Base-by-base conservation (phyloP, 2,329 filamentous ascomycete genomes). In the Fusarium graminum region DNA sequence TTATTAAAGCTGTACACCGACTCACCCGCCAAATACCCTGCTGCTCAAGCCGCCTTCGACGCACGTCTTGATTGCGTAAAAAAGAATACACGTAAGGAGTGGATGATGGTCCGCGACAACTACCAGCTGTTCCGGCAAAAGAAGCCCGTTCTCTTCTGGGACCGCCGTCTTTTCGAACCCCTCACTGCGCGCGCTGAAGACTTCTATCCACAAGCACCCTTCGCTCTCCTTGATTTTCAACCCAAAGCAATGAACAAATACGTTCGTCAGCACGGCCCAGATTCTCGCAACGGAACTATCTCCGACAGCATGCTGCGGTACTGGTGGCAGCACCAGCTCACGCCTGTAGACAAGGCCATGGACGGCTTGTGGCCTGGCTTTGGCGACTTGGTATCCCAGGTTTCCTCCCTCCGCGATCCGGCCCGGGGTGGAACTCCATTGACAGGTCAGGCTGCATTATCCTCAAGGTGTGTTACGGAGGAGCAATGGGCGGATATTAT, bases 141-240 rank as follows among this genome's bases (percentile, higher is more conserved):
- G 1, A 80, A 83, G 2, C 85, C 87, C 0, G 70, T 83, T 1
- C 76, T 94, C 5, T 71, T 82, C 26, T 94, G 89, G 87, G 92
- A 97, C 75, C 83, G 85, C 2, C 88, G 93, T 16, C 78, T 81
- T 3, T 88, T 87, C 71, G 92, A 97, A 71, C 91, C 92, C 0
- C 80, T 97, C 16, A 76, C 80, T 25, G 84, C 86, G 4, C 61
- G 80, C 6, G 50, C 77, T 0, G 72, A 83, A 1, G 93, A 97
- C 67, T 90, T 92, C 71, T 92, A 83, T 74, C 92, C 92, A 2
- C 80, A 83, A 25, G 76, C 82, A 10, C 79, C 82, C 8, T 80
- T 87, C 54, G 78, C 81, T 12, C 84, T 94, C 5, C 74, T 93
- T 16, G 91, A 93, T 74, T 80, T 92, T 59, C 85, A 89, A 66